Percentiles rank a stretch among this genome's conserved stretches.
Evolutionary conservation across 139 green algal species (phyloP).

Genomic region (Chlorella sp.): DNA sequence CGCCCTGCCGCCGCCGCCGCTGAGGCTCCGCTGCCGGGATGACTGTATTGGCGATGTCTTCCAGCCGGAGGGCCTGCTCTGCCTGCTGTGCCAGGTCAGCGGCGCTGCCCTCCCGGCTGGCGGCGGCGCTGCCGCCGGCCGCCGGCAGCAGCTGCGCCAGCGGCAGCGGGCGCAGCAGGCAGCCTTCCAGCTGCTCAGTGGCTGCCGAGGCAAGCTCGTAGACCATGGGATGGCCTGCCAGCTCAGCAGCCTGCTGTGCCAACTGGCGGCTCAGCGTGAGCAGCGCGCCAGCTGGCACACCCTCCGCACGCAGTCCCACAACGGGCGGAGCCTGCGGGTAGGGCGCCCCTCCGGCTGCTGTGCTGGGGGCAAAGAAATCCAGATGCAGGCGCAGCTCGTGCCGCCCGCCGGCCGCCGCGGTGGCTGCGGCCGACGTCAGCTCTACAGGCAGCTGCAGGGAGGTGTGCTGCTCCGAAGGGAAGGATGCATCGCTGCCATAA

Average conservation of each 20-base stretch:
- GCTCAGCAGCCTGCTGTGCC: conserved; percentile 15
- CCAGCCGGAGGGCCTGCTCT: neutral
- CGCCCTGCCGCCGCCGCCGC: neutral
- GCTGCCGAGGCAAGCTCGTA: conserved; percentile 63
- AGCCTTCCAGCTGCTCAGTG: conserved; percentile 46
- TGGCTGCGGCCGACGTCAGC: conserved; percentile 25
- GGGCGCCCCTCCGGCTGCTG: neutral
- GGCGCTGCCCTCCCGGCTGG: neutral
- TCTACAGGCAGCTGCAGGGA: conserved; percentile 22
- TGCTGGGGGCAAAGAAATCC: conserved; percentile 28
- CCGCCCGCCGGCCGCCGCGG: conserved; percentile 6
- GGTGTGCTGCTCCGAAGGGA: neutral
- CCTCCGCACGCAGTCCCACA: conserved; percentile 47
- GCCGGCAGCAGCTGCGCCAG: conserved; percentile 13
- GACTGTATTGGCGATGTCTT: conserved; percentile 23
- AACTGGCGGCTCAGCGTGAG: conserved; percentile 61
- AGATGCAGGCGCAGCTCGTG: conserved; percentile 48
- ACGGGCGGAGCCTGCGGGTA: conserved; percentile 65
- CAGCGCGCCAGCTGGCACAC: conserved; percentile 40
- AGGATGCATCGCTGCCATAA: conserved; percentile 60
- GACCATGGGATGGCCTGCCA: conserved; percentile 63
- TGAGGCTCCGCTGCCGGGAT: neutral
- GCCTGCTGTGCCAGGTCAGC: neutral
- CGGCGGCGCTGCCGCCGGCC: neutral
- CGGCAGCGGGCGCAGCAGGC: conserved; percentile 18